Percentiles rank a stretch among this genome's conserved stretches.
Evolutionary conservation across 2,329 filamentous ascomycete genomes (phyloP).

Genomic region (Paradendryphiella salina): DNA sequence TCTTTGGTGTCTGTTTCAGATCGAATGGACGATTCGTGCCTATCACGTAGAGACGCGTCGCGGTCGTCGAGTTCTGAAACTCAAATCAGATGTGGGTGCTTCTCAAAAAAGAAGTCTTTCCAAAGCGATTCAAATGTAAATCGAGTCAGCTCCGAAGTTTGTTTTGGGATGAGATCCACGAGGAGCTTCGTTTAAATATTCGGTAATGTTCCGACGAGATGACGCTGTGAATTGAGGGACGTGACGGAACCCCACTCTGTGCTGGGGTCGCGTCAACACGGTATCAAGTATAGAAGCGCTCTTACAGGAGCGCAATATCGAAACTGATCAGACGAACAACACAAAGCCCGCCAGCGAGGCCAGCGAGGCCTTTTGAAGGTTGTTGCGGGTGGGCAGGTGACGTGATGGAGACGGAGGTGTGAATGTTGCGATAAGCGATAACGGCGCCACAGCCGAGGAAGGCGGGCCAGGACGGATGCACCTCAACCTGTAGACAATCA

Average conservation of each 20-base stretch:
- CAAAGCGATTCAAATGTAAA: background rate
- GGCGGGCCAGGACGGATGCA: conserved; percentile 9
- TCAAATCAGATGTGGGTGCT: no score
- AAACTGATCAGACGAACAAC: background rate
- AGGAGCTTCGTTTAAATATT: background rate
- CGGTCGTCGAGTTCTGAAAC: no score
- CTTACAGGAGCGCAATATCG: background rate
- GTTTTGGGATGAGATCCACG: background rate
- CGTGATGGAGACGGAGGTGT: conserved; percentile 18
- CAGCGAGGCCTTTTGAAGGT: background rate
- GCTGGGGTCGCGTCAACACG: background rate
- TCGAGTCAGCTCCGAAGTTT: no score
- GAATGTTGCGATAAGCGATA: conserved; percentile 27
- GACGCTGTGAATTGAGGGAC: background rate
- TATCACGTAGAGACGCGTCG: background rate
- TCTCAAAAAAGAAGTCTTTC: background rate
- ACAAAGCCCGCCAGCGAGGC: background rate
- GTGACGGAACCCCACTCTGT: background rate
- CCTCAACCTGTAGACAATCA: conserved; percentile 2
- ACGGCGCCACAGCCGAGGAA: conserved; percentile 28
- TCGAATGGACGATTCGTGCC: background rate
- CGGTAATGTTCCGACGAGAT: background rate
- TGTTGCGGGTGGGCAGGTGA: conserved; percentile 23
- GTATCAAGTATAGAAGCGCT: background rate
- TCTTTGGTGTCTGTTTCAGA: background rate